A percentile compares a stretch with the other conserved stretches of the same genome.
phyloP scores from a whole-genome alignment of 176 grass and related monocot genomes.

The Zoysia japonica region DNA sequence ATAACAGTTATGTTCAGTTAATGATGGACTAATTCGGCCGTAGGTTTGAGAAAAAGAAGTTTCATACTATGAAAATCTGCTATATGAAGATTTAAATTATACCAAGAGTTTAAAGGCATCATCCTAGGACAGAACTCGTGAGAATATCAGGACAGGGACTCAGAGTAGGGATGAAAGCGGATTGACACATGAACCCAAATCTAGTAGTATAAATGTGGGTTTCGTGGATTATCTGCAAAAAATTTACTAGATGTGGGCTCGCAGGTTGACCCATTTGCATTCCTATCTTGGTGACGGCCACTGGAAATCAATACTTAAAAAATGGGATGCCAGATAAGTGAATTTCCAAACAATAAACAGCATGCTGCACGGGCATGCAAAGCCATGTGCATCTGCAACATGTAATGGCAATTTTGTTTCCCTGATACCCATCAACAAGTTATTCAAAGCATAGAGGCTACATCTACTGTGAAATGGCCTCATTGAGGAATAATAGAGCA shows the following conservation, averaged over 20 bases:
- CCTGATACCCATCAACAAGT: slow-evolving; percentile 6
- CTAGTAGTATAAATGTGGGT: too few relatives aligned
- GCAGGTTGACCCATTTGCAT: too few relatives aligned
- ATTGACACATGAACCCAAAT: too few relatives aligned
- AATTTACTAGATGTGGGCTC: too few relatives aligned
- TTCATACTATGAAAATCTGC: neutral
- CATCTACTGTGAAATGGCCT: neutral
- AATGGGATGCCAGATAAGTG: neutral
- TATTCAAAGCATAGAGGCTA: neutral
- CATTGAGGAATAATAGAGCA: neutral
- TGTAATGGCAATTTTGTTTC: slow-evolving; percentile 1
- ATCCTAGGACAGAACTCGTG: neutral
- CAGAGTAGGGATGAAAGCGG: too few relatives aligned
- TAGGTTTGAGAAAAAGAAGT: neutral
- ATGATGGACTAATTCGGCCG: neutral
- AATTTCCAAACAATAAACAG: slow-evolving; percentile 12
- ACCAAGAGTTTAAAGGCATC: neutral
- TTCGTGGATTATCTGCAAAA: too few relatives aligned
- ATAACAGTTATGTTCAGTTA: slow-evolving; percentile 13
- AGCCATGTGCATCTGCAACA: neutral
- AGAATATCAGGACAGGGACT: neutral
- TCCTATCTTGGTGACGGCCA: too few relatives aligned
- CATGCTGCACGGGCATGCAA: slow-evolving; percentile 5
- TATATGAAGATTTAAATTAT: slow-evolving; percentile 25
- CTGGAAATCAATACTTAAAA: neutral